Base-by-base conservation (phyloP, 2,329 filamentous ascomycete genomes). In the Reticulascus tulasneorum region DNA sequence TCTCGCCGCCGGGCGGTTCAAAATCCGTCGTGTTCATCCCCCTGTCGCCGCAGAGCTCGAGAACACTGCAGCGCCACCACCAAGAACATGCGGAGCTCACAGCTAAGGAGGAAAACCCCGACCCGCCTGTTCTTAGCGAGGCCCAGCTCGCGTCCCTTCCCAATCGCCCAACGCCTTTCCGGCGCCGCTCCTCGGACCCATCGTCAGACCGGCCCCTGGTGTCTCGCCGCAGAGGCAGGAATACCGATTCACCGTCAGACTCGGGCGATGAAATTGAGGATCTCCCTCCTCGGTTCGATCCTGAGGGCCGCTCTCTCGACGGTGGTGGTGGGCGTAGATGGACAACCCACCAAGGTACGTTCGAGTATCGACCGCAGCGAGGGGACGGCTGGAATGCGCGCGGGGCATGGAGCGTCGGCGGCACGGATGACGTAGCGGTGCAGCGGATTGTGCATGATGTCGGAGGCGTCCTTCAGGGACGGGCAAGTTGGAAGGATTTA, bases 21-120 rank as follows among this genome's bases (percentile, higher is more conserved):
- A 71, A 71, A 41, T 64, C 65, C 1, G 69, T 75, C 2, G 47
- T 55, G 2, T 75, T 73, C 36, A 60, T 64, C 3, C 71, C 71
- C 1, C 49, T 75, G 25, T 75, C 71, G 4, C 71, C 71, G 1
- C 63, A 67, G 34, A 73, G 69, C 12, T 64, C 64, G 0, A 61
- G 54, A 36, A 71, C 69, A 1, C 64, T 73, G 48, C 54, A 59
- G 15, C 52, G 58, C 18, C 69, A 71, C 40, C 60, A 66, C 15
- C 53, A 49, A 17, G 40, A 51, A n/a, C 48, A 51, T 4, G 44
- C 46, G 16, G 42, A 45, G 12, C 45, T 38, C 26, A 48, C 49
- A 16, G 32, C 23, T 9, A 28, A 31, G 23, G 40, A 37, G 11
- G 35, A 36, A 22, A 29, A 41, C 15, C 25, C 18, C 22, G 27